Conservation (phyloP, 306 rosid species). For the Vigna radiata region DNA sequence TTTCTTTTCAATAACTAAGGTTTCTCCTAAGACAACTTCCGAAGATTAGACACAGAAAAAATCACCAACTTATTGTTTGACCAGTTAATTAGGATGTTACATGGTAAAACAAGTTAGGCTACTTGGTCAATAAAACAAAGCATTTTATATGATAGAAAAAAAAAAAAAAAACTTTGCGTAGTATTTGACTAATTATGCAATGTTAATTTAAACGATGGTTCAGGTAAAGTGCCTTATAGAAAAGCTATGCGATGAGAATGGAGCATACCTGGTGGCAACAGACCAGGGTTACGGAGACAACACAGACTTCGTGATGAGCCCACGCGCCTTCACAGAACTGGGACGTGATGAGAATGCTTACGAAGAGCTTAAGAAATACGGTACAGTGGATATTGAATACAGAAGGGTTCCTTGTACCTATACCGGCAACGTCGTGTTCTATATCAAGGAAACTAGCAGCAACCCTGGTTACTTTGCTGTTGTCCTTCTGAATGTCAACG, state of each 20-base stretch:
- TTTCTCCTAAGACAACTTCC: no score
- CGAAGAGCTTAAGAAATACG: conserved; percentile 25
- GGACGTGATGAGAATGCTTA: conserved; percentile 25
- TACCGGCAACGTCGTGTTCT: conserved; percentile 44
- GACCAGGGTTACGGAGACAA: conserved; percentile 50
- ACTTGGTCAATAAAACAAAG: no score
- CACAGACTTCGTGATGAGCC: conserved; percentile 48
- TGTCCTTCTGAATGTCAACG: conserved; percentile 48
- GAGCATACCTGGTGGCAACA: conserved; percentile 41
- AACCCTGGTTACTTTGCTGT: conserved; percentile 66
- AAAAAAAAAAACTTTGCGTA: no score
- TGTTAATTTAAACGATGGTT: neutral
- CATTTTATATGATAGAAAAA: no score
- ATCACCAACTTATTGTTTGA: no score
- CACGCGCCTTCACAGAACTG: conserved; percentile 37
- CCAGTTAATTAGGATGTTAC: no score
- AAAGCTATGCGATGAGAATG: conserved; percentile 15
- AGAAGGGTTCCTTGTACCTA: conserved; percentile 54
- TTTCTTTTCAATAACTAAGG: neutral
- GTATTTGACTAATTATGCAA: no score
- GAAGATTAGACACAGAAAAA: no score
- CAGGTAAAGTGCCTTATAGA: conserved; percentile 43
- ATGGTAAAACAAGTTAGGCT: no score
- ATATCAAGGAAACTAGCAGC: conserved; percentile 61
- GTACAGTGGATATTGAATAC: conserved; percentile 45